A percentile compares a stretch with the other conserved stretches of the same genome.
phyloP scores from a whole-genome alignment of 2,329 filamentous ascomycete genomes.

The Byssoonygena ceratinophila region DNA sequence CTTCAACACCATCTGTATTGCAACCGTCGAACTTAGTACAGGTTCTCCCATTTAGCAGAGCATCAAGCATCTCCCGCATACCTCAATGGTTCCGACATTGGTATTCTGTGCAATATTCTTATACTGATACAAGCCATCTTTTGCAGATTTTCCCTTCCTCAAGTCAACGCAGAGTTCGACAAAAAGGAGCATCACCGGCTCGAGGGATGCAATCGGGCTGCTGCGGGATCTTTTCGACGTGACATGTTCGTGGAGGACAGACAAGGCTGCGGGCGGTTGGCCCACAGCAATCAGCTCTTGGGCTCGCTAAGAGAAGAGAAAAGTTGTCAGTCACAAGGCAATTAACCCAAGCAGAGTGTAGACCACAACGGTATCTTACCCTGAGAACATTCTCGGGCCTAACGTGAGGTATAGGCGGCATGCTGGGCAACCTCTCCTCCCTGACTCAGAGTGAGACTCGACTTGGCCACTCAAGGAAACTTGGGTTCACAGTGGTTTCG shows the following conservation, averaged over 20 bases:
- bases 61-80: conserved; percentile 30
- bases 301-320: conserved; percentile 51
- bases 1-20: conserved; percentile 69
- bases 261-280: conserved; percentile 83
- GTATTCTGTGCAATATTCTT: conserved; percentile 99
- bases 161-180: conserved; percentile 95
- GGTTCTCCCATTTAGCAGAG: background rate
- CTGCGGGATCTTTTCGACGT: conserved; percentile 96
- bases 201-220: conserved; percentile 87
- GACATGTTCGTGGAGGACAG: conserved; percentile 96
- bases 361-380: conserved; percentile 37
- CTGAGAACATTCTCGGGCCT: conserved; percentile 99
- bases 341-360: no score
- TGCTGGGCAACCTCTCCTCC: conserved; percentile 39
- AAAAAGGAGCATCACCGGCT: conserved; percentile 96
- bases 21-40: conserved; percentile 2
- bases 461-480: background rate
- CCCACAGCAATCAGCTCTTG: conserved; percentile 97
- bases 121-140: conserved; percentile 98
- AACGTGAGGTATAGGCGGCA: conserved; percentile 94
- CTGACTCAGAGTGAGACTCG: background rate
- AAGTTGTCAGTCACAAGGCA: conserved; percentile 17
- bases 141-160: conserved; percentile 95
- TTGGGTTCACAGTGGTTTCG: background rate
- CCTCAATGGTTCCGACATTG: conserved; percentile 95